Evolutionary conservation across 805 yeast species (phyloP), one percentile per base, ranked within the genome.

Genomic region (Isabelozyma rhagii): DNA sequence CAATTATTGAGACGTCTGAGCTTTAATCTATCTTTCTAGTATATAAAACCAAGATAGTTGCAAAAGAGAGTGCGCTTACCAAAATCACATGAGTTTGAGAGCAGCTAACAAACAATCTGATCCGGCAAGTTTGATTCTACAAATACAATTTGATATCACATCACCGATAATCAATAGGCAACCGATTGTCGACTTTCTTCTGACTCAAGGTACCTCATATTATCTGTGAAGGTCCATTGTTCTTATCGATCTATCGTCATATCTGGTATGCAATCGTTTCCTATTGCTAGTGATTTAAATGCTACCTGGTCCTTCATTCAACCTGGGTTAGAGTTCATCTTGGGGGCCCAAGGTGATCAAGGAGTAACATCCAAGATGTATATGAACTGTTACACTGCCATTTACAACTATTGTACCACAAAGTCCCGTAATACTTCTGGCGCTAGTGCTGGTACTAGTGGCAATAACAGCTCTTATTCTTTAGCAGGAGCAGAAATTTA

Each of bases 401-500:
- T 93, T 54, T 93, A 91, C 73, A 91, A 92, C 69, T 92, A 89
- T 65, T 92, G 98, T 73, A 92, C 90, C 42, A 85, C 85, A 59
- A 85, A 85, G 55, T 84, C 91, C 5, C 76, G 89, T 45, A 75
- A 72, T 49, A 78, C 65, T 63, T 72, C 69, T 39, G 48, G 51
- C 38, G 44, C 61, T 39, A 38, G 43, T 43, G 18, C 57, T 48
- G 28, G 31, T 21, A 27, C 44, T 17, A 39, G 41, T 39, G 41
- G 41, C 10, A 56, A 49, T 8, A 61, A 64, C 46, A 64, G 67
- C 47, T 64, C 74, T 1, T 74, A 72, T 53, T 70, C 82, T 47
- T 72, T 94, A 41, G 90, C 91, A 5, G 99, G 99, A 4, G 91
- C 92, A 21, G 98, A 91, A 59, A 83, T 94, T 34, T 94, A 94